Base-by-base conservation (phyloP, 129 eudicot genomes). In the Tagetes erecta region DNA sequence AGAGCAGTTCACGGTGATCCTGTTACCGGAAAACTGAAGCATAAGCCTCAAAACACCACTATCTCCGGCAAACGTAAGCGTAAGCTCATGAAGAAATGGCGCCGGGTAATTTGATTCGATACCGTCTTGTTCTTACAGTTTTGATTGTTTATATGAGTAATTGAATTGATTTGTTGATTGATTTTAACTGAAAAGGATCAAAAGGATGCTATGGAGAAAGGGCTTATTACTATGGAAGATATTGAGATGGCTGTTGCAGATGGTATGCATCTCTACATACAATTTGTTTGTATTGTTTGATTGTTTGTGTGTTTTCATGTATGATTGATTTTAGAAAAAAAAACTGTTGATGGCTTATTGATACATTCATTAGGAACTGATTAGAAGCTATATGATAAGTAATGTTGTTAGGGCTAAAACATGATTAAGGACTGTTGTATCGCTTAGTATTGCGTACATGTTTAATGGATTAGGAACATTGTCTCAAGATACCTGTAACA, bases 11-110 rank as follows among this genome's bases (percentile, higher is more conserved):
- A 89, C 38, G 98, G 98, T 3, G 96, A 90, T 53, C 87, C 96
- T 11, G 1, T 13, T 5, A 84, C 90, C 33, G 77, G 86, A 37
- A 93, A 86, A 85, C 91, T 93, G 12, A 91, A 80, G 74, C 89
- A 72, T 67, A 85, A 71, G 79, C 64, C 82, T 31, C 96, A 86
- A 50, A 68, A 80, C 57, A 76, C 70, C 68, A 75, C 92, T 30
- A 70, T 90, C 42, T 93, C 98, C 69, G 98, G 96, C 80, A 93
- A 93, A 81, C 98, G 98, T 67, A 75, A 90, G 80, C 98, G 90
- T 76, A 93, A 93, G 86, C 82, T 87, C 67, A 75, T 87, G 59
- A 93, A 93, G 56, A 93, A 93, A 84, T 90, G 98, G 98, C 95
- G 92, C 72, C 72, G 96, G 92, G 97, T 87, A 56, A 20, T 20